Evolutionary conservation across 495 filamentous ascomycete species (phyloP), one percentile per base, ranked within the genome.

Genomic region (Lasiosphaeria hispida): DNA sequence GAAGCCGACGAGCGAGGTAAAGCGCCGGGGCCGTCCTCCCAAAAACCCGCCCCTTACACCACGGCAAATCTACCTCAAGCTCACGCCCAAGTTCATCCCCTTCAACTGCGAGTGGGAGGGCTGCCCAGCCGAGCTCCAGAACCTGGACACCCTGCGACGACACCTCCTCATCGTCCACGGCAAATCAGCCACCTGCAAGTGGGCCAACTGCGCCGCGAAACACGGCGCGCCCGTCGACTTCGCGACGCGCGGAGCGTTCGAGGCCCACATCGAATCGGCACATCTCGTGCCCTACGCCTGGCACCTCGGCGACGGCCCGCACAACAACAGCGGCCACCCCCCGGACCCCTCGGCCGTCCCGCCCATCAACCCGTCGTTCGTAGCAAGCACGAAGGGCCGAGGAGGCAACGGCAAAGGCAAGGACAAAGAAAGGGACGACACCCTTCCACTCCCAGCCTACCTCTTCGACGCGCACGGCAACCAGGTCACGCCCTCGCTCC

Each of bases 51-150:
- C 63, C 2, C 63, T 60, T 8, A 56, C 59, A 11, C 61, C 66
- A 2, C 59, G 62, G 17, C 53, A 67, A 17, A 23, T 69, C 17
- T 75, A 69, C 49, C 51, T 57, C 1, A 48, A 51, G 4, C 57
- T 67, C 10, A 61, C 53, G 2, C 65, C 67, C 4, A 61, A 61
- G 14, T 75, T 67, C 37, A 10, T 66, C 11, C 35, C 53, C 17
- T 75, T 75, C 54, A 43, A 57, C 9, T 75, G 72, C 55, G 72
- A 75, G 51, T 75, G 72, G 72, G 47, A 64, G 23, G 57, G 60
- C 15, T 95, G 90, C 63, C 75, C 77, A 5, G 83, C 85, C 0
- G 80, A 91, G 65, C 74, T 94, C 3, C 89, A 93, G 60, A 92
- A 92, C 64, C 66, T 91, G 35, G 80, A 85, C 2, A 85, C 85